A percentile compares a stretch with the other conserved stretches of the same genome.
These are phyloP conservation scores for Eurotiales sp. DNA, from an alignment of 2,329 filamentous ascomycete genomes.

Conservation along the genomic window DNA sequence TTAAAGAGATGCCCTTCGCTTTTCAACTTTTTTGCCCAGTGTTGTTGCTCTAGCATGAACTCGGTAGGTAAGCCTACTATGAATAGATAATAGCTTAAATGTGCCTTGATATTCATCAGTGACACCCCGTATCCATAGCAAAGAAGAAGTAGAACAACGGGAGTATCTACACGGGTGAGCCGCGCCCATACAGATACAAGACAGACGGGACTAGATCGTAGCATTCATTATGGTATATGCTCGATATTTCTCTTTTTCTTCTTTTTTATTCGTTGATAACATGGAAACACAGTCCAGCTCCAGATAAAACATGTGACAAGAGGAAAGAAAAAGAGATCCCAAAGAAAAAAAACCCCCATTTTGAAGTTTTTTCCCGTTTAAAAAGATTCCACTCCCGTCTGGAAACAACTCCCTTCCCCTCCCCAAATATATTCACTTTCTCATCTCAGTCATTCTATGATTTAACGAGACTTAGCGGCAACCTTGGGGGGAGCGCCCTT, in stretches of 20 bases:
- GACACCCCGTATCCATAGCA: neutral
- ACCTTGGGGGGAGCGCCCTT: conserved; percentile 88
- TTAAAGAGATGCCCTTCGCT: too few species aligned
- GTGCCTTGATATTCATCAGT: neutral
- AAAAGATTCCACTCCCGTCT: conserved; percentile 21
- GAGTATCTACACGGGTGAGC: neutral
- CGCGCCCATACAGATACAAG: neutral
- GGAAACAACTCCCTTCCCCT: neutral
- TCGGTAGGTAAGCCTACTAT: too few species aligned
- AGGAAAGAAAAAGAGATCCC: conserved; percentile 1
- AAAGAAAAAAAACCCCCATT: conserved; percentile 3
- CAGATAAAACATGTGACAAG: conserved; percentile 15
- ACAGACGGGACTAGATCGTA: conserved; percentile 3
- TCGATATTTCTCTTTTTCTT: conserved; percentile 3
- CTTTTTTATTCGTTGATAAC: conserved; percentile 15
- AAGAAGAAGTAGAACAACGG: neutral
- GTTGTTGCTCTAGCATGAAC: too few species aligned
- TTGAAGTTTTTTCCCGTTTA: conserved; percentile 8
- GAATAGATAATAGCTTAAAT: neutral
- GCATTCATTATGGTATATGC: conserved; percentile 5
- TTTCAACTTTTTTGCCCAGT: too few species aligned
- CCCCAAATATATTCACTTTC: neutral
- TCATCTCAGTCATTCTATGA: conserved; percentile 5
- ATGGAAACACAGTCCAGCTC: conserved; percentile 16
- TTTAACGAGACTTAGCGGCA: conserved; percentile 80